These are phyloP conservation scores for Dentipellis fragilis DNA, from an alignment of 768 basidiomycete species.

Conservation along the genomic window DNA sequence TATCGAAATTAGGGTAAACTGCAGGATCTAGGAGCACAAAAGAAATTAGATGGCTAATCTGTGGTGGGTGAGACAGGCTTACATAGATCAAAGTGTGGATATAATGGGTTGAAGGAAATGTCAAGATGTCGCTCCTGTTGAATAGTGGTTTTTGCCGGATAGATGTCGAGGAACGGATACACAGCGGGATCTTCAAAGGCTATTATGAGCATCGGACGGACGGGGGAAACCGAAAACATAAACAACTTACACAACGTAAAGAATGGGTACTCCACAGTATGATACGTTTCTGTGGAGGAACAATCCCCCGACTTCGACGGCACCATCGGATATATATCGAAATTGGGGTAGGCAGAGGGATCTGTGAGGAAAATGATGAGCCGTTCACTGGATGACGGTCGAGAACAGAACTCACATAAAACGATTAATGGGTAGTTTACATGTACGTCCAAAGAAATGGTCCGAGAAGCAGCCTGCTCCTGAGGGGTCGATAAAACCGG, in stretches of 20 bases:
- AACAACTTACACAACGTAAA: background rate
- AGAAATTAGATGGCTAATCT: background rate
- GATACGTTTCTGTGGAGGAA: background rate
- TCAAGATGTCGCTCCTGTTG: background rate
- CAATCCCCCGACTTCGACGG: background rate
- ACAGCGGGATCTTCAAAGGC: background rate
- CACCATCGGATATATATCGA: slow-evolving; percentile 4
- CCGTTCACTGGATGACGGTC: background rate
- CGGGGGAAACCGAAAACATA: no score
- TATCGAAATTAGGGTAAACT: slow-evolving; percentile 19
- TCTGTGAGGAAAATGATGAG: background rate
- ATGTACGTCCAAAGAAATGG: background rate
- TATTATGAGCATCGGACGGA: background rate
- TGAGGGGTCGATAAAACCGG: slow-evolving; percentile 10
- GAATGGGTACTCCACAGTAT: background rate
- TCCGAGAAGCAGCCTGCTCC: background rate
- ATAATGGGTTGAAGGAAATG: background rate
- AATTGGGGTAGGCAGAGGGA: slow-evolving; percentile 7
- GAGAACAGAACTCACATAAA: slow-evolving; percentile 1
- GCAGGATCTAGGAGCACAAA: slow-evolving; percentile 2
- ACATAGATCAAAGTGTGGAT: slow-evolving; percentile 7
- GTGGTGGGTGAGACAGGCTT: background rate
- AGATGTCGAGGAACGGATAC: slow-evolving; percentile 1
- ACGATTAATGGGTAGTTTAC: slow-evolving; percentile 5
- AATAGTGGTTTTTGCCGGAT: slow-evolving; percentile 4